A percentile compares a stretch with the other conserved stretches of the same genome.
Evolutionary conservation across 768 basidiomycete species (phyloP).

Genomic region (Clitopilus hobsonii): DNA sequence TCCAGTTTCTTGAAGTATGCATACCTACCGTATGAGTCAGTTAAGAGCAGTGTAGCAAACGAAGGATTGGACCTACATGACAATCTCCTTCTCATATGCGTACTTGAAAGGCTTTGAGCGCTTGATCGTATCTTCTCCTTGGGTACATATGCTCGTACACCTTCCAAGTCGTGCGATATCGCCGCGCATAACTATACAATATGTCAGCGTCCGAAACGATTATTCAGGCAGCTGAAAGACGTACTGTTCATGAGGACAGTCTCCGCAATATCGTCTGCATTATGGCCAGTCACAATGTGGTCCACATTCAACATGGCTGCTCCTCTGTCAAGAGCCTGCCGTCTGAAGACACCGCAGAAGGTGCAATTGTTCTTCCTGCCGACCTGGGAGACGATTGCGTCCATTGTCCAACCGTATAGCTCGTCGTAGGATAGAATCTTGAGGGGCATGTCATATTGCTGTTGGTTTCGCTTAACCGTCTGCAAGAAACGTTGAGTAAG

Average conservation of each 20-base stretch:
- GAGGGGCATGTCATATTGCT: constrained; percentile 91
- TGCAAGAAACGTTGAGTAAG: constrained; percentile 20
- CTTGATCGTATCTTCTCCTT: constrained; percentile 94
- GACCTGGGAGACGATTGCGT: constrained; percentile 88
- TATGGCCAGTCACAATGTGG: constrained; percentile 98
- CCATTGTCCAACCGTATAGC: constrained; percentile 99
- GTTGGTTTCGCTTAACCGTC: constrained; percentile 97
- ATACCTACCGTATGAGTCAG: constrained; percentile 54
- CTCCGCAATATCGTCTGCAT: constrained; percentile 98
- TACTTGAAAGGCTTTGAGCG: constrained; percentile 99
- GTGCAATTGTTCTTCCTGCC: constrained; percentile 99
- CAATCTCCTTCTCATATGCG: constrained; percentile 98
- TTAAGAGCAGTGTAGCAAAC: constrained; percentile 1
- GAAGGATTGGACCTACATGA: constrained; percentile 63
- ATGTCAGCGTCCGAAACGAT: not conserved
- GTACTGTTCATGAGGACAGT: constrained; percentile 98
- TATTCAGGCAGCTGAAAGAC: constrained; percentile 21
- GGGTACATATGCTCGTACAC: constrained; percentile 92
- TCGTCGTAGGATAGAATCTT: constrained; percentile 96
- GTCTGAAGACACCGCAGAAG: constrained; percentile 95
- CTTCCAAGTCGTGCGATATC: constrained; percentile 92
- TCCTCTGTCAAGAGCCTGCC: constrained; percentile 94
- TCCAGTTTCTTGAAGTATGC: constrained; percentile 99
- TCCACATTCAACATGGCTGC: constrained; percentile 86
- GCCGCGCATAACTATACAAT: constrained; percentile 85